Conservation (phyloP, 495 filamentous ascomycete genomes). For the Penicillium desertorum region DNA sequence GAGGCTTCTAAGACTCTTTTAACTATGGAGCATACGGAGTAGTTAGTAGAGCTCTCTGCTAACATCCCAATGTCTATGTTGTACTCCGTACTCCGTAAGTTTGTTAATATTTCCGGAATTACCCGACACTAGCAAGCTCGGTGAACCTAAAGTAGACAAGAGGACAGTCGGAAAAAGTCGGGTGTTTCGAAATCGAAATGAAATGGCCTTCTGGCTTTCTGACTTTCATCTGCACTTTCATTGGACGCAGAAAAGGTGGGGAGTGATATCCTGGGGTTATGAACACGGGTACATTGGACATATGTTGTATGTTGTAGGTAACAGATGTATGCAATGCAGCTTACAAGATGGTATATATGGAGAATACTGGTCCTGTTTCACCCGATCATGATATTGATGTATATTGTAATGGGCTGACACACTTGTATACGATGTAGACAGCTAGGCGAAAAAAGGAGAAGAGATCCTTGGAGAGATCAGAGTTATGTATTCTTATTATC, state of each 20-base stretch:
- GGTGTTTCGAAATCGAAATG: neutral
- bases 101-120: constrained; percentile 7
- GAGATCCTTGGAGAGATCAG: constrained; percentile 1
- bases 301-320: no score
- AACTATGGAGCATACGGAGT: no score
- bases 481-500: constrained; percentile 40
- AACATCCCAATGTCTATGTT: no score
- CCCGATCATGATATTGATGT: neutral
- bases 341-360: neutral
- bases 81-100: no score
- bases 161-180: constrained; percentile 28
- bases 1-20: no score
- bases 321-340: neutral
- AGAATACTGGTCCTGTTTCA: no score
- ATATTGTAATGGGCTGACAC: neutral
- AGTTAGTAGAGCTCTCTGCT: no score
- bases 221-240: constrained; percentile 16
- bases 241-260: constrained; percentile 18
- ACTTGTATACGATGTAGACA: constrained; percentile 3
- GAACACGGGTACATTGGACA: neutral
- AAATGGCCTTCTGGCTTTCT: constrained; percentile 18
- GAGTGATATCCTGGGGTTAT: constrained; percentile 23
- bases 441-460: constrained; percentile 14
- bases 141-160: constrained; percentile 42
- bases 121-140: constrained; percentile 27